Evolutionary conservation across 2,329 filamentous ascomycete genomes (phyloP).

Genomic region (Nigrograna mackinnonii): DNA sequence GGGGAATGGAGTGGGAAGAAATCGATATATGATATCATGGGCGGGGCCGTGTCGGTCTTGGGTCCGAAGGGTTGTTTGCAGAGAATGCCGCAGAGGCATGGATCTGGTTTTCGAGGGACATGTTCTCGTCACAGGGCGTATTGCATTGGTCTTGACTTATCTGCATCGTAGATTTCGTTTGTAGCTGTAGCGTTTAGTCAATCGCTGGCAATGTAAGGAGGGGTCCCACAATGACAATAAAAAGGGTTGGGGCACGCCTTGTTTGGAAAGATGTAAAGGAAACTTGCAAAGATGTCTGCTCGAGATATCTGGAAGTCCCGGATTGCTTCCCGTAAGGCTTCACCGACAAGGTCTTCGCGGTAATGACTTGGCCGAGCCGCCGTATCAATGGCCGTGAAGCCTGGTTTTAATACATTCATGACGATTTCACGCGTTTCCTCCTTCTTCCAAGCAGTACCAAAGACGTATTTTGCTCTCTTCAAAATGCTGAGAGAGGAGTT

Average conservation of each 20-base stretch:
- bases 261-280: too few relatives aligned
- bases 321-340: conserved; percentile 66
- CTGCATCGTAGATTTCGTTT: conserved; percentile 80
- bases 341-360: conserved; percentile 70
- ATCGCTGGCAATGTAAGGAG: too few relatives aligned
- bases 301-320: conserved; percentile 60
- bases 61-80: conserved; percentile 61
- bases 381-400: conserved; percentile 77
- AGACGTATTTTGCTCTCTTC: too few relatives aligned
- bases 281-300: conserved; percentile 65
- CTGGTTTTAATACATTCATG: conserved; percentile 66
- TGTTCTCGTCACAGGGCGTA: conserved; percentile 65
- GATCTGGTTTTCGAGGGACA: conserved; percentile 68
- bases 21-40: conserved; percentile 57
- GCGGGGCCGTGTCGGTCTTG: conserved; percentile 27
- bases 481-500: too few relatives aligned
- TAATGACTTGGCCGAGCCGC: conserved; percentile 81
- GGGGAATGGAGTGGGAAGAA: conserved; percentile 63
- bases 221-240: too few relatives aligned
- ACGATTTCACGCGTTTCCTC: conserved; percentile 69
- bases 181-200: too few relatives aligned
- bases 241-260: too few relatives aligned
- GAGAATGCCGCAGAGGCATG: conserved; percentile 69
- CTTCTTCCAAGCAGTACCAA: conserved; percentile 88
- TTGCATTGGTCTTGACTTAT: conserved; percentile 62